Base-by-base conservation (phyloP, 352 stramenopile genomes). In the Globisporangium cylindrosporum region DNA sequence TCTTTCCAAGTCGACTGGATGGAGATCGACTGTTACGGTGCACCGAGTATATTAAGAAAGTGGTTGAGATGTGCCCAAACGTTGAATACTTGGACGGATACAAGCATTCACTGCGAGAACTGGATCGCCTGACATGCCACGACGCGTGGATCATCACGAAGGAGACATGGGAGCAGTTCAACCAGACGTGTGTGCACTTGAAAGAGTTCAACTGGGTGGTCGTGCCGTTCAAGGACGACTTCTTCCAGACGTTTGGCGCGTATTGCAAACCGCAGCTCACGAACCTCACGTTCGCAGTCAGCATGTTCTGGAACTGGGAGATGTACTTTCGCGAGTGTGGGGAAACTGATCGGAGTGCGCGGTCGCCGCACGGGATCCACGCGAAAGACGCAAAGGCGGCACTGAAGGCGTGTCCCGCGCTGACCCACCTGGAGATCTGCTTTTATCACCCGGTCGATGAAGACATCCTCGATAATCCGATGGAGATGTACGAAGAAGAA, bases 21-120 rank as follows among this genome's bases (percentile, higher is more conserved):
- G 32, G 70, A 75, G 22, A 61, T 48, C 25, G 73, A 58, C 61
- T 67, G 73, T 53, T 12, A 41, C 18, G 12, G 43, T 25, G 12
- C 20, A 76, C 34, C 64, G 2, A 80, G 54, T 82, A 77, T 51
- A 48, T 86, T 2, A 36, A 59, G 3, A 60, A 49, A 2, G 73
- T 86, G 46, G 29, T 68, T 10, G 58, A 53, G 4, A 69, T 76
- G 22, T 91, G 83, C 51, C 83, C 83, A 1, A 55, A 70, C 1
- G 63, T 91, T 49, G 81, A 91, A 73, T 88, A 86, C 46, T 66
- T 91, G 53, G 80, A 89, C 66, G 79, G 83, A 29, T 89, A 80
- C 79, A 91, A 89, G 59, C 70, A 70, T 24, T 71, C 67, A 22
- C 53, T 85, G 29, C 64, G 61, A 58, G 67, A 78, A 32, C 69